Percentiles rank a stretch among this genome's conserved stretches.
phyloP scores from a whole-genome alignment of 1,284 basidiomycete genomes.

The Uromyces viciae-fabae region DNA sequence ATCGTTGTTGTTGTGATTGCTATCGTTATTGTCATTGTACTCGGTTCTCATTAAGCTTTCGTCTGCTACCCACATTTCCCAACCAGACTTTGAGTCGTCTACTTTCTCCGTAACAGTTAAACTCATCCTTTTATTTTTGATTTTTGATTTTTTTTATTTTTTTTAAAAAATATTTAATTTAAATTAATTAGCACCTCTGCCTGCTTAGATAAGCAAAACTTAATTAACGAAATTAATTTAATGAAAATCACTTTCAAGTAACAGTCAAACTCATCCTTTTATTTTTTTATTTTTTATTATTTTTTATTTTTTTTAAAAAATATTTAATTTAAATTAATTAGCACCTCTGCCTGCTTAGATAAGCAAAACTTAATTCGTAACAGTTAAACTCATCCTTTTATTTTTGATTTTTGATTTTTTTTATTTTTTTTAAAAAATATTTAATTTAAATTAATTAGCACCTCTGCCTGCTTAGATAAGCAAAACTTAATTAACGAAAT shows the following conservation, averaged over 20 bases:
- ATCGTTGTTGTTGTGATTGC: background rate
- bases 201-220: background rate
- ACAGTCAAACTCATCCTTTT: no score
- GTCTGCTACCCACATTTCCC: constrained; percentile 45
- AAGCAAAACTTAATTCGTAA: background rate
- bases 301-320: background rate
- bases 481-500: background rate
- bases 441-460: background rate
- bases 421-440: background rate
- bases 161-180: background rate
- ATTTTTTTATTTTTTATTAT: no score
- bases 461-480: background rate
- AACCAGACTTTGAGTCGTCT: constrained; percentile 18
- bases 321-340: background rate
- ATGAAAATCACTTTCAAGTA: no score
- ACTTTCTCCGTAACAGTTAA: constrained; percentile 32
- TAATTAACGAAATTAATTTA: background rate
- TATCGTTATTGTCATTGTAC: background rate
- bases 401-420: background rate
- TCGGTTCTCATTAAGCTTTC: constrained; percentile 29
- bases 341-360: background rate
- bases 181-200: background rate
- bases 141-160: background rate
- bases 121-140: background rate
- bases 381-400: background rate